Base-by-base conservation (phyloP, 768 basidiomycete genomes). In the Boletus vermiculosoides region DNA sequence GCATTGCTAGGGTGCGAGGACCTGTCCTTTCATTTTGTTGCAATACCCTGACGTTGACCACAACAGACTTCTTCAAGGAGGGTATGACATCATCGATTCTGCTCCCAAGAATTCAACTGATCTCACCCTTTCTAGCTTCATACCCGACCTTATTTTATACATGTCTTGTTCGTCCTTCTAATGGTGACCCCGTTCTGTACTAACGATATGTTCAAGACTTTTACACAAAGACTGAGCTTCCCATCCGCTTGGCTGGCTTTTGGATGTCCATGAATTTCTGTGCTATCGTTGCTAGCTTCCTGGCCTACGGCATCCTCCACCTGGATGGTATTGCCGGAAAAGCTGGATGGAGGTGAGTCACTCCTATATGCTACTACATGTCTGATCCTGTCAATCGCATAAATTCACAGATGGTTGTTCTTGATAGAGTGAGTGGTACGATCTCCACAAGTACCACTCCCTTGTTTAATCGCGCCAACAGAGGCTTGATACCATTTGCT, bases 261-360 rank as follows among this genome's bases (percentile, higher is more conserved):
- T 90, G 85, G 86, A 75, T 81, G 30, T 82, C 83, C 5, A 81
- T 81, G 66, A 83, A 86, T 51, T 52, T 79, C 2, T 75, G 81
- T 4, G 69, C 79, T 45, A 83, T 89, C 50, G 59, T 83, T 22
- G 77, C 80, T 50, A 81, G 83, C 3, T 88, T 91, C 68, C 64
- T 88, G 10, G 88, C 84, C 0, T 83, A 82, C 0, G 87, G 85
- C 6, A 82, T 88, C 18, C 71, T 87, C 16, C 61, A 52, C 22
- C 57, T 63, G 8, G n/a, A 52, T 12, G 57, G 49, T 40, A 28
- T 63, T 36, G 16, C 18, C 1, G 62, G 62, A 9, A 44, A 48
- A 18, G 54, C 61, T 49, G 62, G 62, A 59, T 63, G 62, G 57
- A 40, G 52, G 62, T 59, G 15, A 37, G 62, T 51, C 13, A 25